Evolutionary conservation across 108 stramenopile genomes (phyloP), one percentile per base, ranked within the genome.

Genomic region (Aurantiochytrium sp.): DNA sequence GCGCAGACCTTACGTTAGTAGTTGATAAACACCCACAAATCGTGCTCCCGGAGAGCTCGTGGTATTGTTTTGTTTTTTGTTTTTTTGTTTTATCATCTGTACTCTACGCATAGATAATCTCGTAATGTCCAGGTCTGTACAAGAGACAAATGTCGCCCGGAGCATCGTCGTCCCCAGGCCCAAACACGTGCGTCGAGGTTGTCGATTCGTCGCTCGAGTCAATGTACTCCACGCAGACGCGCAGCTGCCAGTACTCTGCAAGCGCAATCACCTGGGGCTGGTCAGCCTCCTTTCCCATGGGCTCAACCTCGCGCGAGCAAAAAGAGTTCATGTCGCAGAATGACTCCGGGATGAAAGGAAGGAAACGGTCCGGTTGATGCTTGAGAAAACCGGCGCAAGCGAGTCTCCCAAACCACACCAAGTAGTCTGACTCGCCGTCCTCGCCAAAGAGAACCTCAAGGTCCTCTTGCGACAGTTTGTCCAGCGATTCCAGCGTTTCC

Each of bases 261-360:
- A 94, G 90, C 10, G 44, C 87, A 60, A 90, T 76, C 55, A 90
- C 87, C 47, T 87, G 87, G 23, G 92, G 87, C 90, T 94, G 92
- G 29, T 94, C 94, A 60, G 93, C 93, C 90, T 94, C 94, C 64
- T 92, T 91, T 45, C 92, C 92, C 92, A 93, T 92, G 29, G 94
- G 94, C 91, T 94, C 94, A 35, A 94, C 94, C 88, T 94, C 94
- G 19, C 91, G 60, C 44, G 72, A 87, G 88, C 94, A 94, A 51
- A 92, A 94, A 55, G 49, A 42, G 44, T 90, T 44, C 60, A 94
- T 71, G 87, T 90, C 42, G 51, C 45, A 23, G 47, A 58, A 42
- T 44, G 87, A 90, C 57, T 64, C 60, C 19, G 58, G 5, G 45
- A 91, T 43, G 60, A 87, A 91, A 5, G 88, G 45, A 45, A 29